Evolutionary conservation across 2,329 filamentous ascomycete genomes (phyloP).

Genomic region (Calonectria ilicicola): DNA sequence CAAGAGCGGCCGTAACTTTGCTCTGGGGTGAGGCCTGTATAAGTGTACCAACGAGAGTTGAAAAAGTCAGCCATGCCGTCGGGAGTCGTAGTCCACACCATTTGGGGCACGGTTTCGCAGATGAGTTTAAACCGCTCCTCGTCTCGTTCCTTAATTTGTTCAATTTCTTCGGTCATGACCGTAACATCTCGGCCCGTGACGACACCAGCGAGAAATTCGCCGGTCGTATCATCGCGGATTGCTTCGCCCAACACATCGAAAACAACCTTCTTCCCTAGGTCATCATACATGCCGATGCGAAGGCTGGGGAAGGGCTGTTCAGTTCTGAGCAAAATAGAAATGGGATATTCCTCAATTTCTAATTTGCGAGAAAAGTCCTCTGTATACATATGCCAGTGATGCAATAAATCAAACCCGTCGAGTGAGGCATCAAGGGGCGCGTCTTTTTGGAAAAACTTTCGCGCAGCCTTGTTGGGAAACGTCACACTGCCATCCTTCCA

Average conservation of each 20-base stretch:
- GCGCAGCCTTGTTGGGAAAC: slow-evolving; percentile 77
- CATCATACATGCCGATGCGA: slow-evolving; percentile 73
- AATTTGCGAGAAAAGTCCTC: slow-evolving; percentile 74
- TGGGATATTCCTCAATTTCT: slow-evolving; percentile 72
- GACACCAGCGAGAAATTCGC: slow-evolving; percentile 80
- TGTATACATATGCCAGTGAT: slow-evolving; percentile 71
- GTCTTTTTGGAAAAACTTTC: slow-evolving; percentile 60
- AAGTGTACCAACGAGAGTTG: slow-evolving; percentile 83
- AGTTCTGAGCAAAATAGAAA: slow-evolving; percentile 72
- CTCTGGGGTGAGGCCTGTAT: slow-evolving; percentile 75
- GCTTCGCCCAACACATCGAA: slow-evolving; percentile 77
- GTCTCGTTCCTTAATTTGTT: slow-evolving; percentile 76
- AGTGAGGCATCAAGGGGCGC: slow-evolving; percentile 53
- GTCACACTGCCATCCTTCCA: slow-evolving; percentile 83
- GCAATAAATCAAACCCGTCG: slow-evolving; percentile 68
- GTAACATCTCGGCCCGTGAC: slow-evolving; percentile 81
- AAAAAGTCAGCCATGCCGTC: slow-evolving; percentile 79
- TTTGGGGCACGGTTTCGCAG: slow-evolving; percentile 78
- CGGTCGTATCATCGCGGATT: slow-evolving; percentile 73
- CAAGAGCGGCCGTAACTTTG: slow-evolving; percentile 73
- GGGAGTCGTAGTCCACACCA: slow-evolving; percentile 80
- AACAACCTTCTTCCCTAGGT: slow-evolving; percentile 63
- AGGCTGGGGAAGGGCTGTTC: slow-evolving; percentile 69
- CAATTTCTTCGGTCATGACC: slow-evolving; percentile 75
- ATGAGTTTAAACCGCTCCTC: slow-evolving; percentile 81